Evolutionary conservation across 148 eudicot genomes (phyloP), one percentile per base, ranked within the genome.

Genomic region (Suaeda aralocaspica): DNA sequence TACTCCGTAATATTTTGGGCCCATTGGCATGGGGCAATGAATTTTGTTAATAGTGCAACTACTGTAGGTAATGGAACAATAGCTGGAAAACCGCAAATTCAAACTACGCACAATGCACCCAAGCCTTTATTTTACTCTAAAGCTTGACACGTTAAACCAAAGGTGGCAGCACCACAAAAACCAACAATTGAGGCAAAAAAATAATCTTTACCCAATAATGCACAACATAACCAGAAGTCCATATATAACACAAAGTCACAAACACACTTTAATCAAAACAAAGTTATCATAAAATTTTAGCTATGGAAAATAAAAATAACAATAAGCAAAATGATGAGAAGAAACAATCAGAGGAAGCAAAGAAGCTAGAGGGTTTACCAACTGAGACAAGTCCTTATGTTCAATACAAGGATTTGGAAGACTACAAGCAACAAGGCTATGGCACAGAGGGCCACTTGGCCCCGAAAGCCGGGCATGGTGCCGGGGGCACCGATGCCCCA

Each of bases 341-440:
- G 29, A 26, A 30, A 65, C 64, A 67, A 74, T 66, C 70, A 56
- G 50, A 76, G 41, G 39, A 84, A 79, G 33, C 36, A 67, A 68
- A 59, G 25, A 82, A 77, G 22, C 16, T 73, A 34, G 87, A 78
- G 42, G 94, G 77, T 42, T 50, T 93, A 31, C 97, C 97, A 16
- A 44, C 61, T 13, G 82, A 86, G 59, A 88, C 83, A 15, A 93
- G 98, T 73, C 98, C 98, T 0, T 93, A 90, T 69, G 86, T 90
- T 0, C 88, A 87, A 74, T 90, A 87, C 82, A 83, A 76, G 57
- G 92, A 87, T 71, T 67, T 93, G 76, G 98, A 93, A 72, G 98
- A 91, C 59, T 93, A 93, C 81, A 93, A 93, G 82, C 63, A 66
- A 51, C 83, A 91, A 72, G 98, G 91, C n/a, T 93, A 93, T 48